Percentiles rank a stretch among this genome's conserved stretches.
Evolutionary conservation across 2,329 filamentous ascomycete species (phyloP).

Genomic region (Colletotrichum orchidophilum): DNA sequence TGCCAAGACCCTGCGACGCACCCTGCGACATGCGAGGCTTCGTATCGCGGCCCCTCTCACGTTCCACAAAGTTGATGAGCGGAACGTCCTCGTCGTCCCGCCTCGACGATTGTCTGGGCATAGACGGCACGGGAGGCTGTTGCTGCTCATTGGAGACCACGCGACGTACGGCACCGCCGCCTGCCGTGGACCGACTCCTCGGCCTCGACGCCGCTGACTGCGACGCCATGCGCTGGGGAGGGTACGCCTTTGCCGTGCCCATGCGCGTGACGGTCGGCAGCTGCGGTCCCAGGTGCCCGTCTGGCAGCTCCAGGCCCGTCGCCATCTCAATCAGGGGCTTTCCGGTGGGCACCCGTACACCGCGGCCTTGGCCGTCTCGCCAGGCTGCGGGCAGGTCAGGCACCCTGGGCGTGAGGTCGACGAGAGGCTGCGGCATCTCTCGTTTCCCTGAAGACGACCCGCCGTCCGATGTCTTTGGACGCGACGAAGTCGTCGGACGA

Average conservation of each 20-base stretch:
- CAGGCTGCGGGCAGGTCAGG: constrained; percentile 69
- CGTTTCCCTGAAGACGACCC: constrained; percentile 38
- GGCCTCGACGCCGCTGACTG: constrained; percentile 26
- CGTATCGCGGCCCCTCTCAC: constrained; percentile 24
- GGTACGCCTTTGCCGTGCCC: constrained; percentile 26
- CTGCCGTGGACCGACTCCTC: constrained; percentile 31
- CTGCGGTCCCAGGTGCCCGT: constrained; percentile 17
- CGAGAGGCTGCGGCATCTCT: constrained; percentile 65
- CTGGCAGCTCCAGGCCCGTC: constrained; percentile 37
- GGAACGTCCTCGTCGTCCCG: constrained; percentile 34
- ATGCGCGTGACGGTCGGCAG: constrained; percentile 29
- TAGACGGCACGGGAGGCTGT: constrained; percentile 30
- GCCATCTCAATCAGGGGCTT: constrained; percentile 59
- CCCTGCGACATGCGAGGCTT: constrained; percentile 18
- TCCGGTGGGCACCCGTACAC: constrained; percentile 51
- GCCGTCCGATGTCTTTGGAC: constrained; percentile 32
- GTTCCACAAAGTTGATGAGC: constrained; percentile 35
- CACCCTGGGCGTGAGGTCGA: constrained; percentile 74
- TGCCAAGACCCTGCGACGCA: constrained; percentile 18
- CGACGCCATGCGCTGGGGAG: constrained; percentile 31
- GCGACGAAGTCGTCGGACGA: constrained; percentile 41
- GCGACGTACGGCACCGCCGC: constrained; percentile 18
- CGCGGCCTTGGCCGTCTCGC: constrained; percentile 61
- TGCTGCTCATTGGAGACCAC: constrained; percentile 32
- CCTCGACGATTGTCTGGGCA: constrained; percentile 28